A percentile compares a stretch with the other conserved stretches of the same genome.
These are phyloP conservation scores for Elsinoe australis DNA, from an alignment of 2,329 filamentous ascomycete genomes.

Conservation along the genomic window DNA sequence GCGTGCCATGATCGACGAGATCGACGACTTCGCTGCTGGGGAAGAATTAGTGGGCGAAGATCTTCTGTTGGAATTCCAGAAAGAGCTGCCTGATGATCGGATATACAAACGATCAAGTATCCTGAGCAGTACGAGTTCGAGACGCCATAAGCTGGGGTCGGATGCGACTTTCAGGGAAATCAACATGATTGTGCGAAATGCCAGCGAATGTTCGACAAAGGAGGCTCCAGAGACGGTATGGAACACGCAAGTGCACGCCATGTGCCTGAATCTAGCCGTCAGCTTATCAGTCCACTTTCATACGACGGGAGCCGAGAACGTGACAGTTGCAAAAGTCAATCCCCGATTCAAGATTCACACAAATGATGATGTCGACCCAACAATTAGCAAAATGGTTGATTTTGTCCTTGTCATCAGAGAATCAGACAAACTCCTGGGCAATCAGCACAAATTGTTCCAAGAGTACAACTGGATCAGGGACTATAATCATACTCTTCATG, in stretches of 20 bases:
- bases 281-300: not conserved
- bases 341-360: not conserved
- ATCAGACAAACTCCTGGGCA: not conserved
- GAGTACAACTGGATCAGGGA: not conserved
- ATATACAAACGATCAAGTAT: not conserved
- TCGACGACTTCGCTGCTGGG: not conserved
- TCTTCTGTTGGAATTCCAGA: not conserved
- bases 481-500: not conserved
- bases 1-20: not conserved
- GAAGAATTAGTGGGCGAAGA: not conserved
- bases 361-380: not conserved
- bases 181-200: not conserved
- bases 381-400: not conserved
- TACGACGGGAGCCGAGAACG: not conserved
- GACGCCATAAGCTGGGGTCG: not conserved
- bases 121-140: not conserved
- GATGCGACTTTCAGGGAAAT: not conserved
- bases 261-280: not conserved
- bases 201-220: not conserved
- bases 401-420: not conserved
- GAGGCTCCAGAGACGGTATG: not conserved
- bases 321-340: not conserved
- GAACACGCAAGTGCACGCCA: not conserved
- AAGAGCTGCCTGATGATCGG: not conserved
- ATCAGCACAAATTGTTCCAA: not conserved